These are phyloP conservation scores for Zoysia matrella DNA, from an alignment of 202 grass and related monocot genomes.

Conservation along the genomic window DNA sequence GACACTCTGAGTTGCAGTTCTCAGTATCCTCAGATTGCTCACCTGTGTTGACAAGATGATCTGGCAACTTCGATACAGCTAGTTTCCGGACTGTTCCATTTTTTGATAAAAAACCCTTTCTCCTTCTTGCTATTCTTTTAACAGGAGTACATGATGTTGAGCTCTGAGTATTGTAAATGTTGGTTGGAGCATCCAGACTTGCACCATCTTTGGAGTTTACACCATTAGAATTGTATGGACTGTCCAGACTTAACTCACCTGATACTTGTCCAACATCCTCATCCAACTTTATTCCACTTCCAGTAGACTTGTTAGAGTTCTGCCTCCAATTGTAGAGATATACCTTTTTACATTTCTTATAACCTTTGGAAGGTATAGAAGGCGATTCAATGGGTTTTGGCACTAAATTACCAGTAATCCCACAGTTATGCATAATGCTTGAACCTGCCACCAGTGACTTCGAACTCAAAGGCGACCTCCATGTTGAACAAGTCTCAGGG, in stretches of 20 bases:
- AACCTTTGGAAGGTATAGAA: constrained; percentile 40
- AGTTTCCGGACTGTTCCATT: constrained; percentile 49
- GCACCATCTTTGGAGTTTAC: constrained; percentile 54
- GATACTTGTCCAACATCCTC: constrained; percentile 48
- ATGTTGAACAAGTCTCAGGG: constrained; percentile 93
- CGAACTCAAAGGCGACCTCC: constrained; percentile 71
- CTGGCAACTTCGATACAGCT: constrained; percentile 41
- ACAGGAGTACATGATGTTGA: constrained; percentile 57
- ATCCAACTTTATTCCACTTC: constrained; percentile 49
- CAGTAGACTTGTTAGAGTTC: constrained; percentile 61
- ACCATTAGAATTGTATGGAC: constrained; percentile 46
- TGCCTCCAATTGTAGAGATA: constrained; percentile 93
- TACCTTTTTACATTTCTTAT: constrained; percentile 65
- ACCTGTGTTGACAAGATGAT: constrained; percentile 52
- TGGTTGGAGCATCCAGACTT: constrained; percentile 38
- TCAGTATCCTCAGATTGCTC: constrained; percentile 78
- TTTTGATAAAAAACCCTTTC: constrained; percentile 46
- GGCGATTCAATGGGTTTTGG: constrained; percentile 43
- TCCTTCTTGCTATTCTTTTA: constrained; percentile 56
- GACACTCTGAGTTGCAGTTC: constrained; percentile 56
- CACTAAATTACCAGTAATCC: constrained; percentile 19
- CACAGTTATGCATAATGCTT: constrained; percentile 40
- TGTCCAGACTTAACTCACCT: constrained; percentile 50
- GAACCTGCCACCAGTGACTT: constrained; percentile 61
- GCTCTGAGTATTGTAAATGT: constrained; percentile 42